Evolutionary conservation across 2,329 filamentous ascomycete genomes (phyloP).

Genomic region (Elsinoe arachidis): DNA sequence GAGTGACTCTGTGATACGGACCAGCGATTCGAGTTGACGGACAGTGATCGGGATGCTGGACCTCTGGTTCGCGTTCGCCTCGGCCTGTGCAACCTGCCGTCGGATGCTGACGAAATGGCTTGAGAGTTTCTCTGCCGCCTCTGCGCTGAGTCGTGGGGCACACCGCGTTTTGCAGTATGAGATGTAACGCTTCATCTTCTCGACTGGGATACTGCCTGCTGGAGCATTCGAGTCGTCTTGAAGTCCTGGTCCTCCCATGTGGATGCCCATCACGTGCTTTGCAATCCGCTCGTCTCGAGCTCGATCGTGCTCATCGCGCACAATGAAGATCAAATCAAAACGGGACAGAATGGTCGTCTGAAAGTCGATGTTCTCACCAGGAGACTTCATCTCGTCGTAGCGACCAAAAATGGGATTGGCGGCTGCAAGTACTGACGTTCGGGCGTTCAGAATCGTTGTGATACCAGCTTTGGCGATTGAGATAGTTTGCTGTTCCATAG

Average conservation of each 20-base stretch:
- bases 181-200: slow-evolving; percentile 96
- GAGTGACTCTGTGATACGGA: slow-evolving; percentile 91
- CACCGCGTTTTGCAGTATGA: slow-evolving; percentile 96
- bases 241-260: slow-evolving; percentile 78
- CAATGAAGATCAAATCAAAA: slow-evolving; percentile 99
- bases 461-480: slow-evolving; percentile 98
- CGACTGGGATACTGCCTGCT: slow-evolving; percentile 83
- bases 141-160: slow-evolving; percentile 78
- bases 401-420: slow-evolving; percentile 96
- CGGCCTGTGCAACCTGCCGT: slow-evolving; percentile 83
- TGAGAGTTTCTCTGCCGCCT: slow-evolving; percentile 90
- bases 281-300: slow-evolving; percentile 88
- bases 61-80: slow-evolving; percentile 79
- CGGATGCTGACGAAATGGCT: slow-evolving; percentile 96
- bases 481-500: slow-evolving; percentile 99
- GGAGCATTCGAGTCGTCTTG: slow-evolving; percentile 73
- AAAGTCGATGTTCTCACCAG: slow-evolving; percentile 98
- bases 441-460: slow-evolving; percentile 91
- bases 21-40: slow-evolving; percentile 91
- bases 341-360: slow-evolving; percentile 95
- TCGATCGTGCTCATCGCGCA: slow-evolving; percentile 86
- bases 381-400: slow-evolving; percentile 96
- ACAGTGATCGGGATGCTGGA: slow-evolving; percentile 96
- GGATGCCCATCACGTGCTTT: slow-evolving; percentile 93
- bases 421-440: slow-evolving; percentile 89